phyloP scores from a whole-genome alignment of 1,284 basidiomycete genomes.

The Puccinia coronata region DNA sequence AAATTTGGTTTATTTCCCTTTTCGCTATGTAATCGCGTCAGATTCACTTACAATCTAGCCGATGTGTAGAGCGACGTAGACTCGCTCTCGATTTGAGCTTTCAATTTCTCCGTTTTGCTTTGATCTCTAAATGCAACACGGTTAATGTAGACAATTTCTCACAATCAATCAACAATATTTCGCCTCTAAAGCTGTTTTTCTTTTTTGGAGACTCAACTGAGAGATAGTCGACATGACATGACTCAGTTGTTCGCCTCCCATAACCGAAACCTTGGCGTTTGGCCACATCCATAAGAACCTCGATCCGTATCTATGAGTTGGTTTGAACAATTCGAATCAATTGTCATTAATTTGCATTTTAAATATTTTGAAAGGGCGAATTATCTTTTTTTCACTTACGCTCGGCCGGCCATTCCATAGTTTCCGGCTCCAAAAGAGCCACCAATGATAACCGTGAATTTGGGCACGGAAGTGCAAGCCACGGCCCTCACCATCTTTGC shows the following conservation, averaged over 20 bases:
- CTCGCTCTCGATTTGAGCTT: conserved; percentile 80
- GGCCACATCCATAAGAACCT: conserved; percentile 98
- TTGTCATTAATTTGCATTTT: conserved; percentile 59
- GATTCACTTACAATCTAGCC: conserved; percentile 66
- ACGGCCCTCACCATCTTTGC: conserved; percentile 98
- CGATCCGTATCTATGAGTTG: conserved; percentile 72
- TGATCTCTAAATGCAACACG: conserved; percentile 66
- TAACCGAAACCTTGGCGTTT: conserved; percentile 91
- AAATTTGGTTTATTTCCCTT: neutral
- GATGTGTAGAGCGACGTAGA: conserved; percentile 82
- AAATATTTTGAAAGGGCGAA: conserved; percentile 33
- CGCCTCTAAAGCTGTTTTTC: neutral
- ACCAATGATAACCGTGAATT: conserved; percentile 90
- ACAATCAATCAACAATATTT: neutral
- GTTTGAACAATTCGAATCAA: neutral
- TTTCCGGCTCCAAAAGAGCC: conserved; percentile 94
- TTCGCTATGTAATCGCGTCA: neutral
- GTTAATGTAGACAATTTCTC: neutral
- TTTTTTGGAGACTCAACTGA: conserved; percentile 63
- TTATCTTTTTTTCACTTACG: conserved; percentile 39
- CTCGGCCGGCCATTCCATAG: conserved; percentile 68
- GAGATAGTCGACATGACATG: conserved; percentile 89
- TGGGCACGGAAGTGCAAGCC: conserved; percentile 89
- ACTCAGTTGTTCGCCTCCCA: conserved; percentile 89
- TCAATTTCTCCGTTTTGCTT: conserved; percentile 70